phyloP scores from a whole-genome alignment of 371 early-diverging fungal species.

The Mucor sp. region DNA sequence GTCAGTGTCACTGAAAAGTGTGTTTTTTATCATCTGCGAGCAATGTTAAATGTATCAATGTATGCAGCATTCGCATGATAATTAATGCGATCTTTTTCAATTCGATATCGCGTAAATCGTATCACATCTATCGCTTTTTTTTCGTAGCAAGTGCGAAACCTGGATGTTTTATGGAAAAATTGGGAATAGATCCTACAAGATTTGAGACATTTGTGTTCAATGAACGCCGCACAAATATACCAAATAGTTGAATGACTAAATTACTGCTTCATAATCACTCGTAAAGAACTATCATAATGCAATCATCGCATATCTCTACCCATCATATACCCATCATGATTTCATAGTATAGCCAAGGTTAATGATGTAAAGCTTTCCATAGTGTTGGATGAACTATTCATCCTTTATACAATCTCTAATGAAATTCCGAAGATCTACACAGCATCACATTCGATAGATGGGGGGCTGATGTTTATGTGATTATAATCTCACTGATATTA shows the following conservation, averaged over 20 bases:
- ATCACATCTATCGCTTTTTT: background rate
- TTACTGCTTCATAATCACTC: background rate
- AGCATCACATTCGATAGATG: background rate
- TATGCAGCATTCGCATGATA: background rate
- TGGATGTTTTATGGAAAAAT: background rate
- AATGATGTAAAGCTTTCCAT: background rate
- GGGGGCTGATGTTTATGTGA: background rate
- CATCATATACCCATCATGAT: background rate
- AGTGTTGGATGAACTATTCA: background rate
- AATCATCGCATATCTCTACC: background rate
- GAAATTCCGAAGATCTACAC: constrained; percentile 4
- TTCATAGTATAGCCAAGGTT: background rate
- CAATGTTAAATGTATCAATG: background rate
- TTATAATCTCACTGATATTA: background rate
- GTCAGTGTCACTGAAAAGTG: background rate
- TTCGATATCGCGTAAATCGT: background rate
- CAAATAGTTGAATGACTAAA: background rate
- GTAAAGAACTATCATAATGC: background rate
- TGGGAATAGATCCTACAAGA: background rate
- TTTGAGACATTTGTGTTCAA: background rate
- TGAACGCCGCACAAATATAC: background rate
- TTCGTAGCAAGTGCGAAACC: background rate
- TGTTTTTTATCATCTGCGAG: background rate
- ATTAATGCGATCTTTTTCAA: background rate
- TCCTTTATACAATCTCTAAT: background rate